Evolutionary conservation across 1,284 basidiomycete genomes (phyloP), one percentile per base, ranked within the genome.

Genomic region (Apiotrichum porosum): DNA sequence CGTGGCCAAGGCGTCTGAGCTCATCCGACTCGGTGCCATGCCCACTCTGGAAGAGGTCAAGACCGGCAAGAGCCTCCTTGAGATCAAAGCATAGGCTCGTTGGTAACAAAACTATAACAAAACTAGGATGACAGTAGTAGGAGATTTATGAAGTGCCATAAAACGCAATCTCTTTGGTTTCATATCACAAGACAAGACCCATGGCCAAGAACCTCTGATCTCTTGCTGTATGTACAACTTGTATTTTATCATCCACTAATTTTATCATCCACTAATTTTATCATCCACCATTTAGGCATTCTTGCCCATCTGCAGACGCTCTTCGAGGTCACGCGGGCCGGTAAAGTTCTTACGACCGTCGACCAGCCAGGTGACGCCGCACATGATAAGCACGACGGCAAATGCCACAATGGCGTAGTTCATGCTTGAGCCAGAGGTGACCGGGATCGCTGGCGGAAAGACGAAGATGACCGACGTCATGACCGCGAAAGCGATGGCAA

Each of bases 1-100:
- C 33, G 86, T 92, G 46, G 79, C 81, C 56, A 86, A 89, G 72
- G 81, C 82, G 4, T 83, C 86, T 15, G 89, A 94, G 72, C 77
- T 97, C 42, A 72, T 95, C 60, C 78, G 86, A 39, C 72, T 88
- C 37, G 83, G 81, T 14, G 76, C 85, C 55, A 93, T 95, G 88
- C 90, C 89, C 4, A 78, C 81, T 14, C 77, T 85, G 3, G 78
- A 81, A 14, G 87, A 91, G 64, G 75, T 97, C 62, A 83, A 78
- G 70, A 61, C 56, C 18, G 79, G 79, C 49, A 78, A 77, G 61
- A 62, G 70, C 52, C 66, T 72, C 31, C 57, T 73, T 31, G 61
- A 68, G 32, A 62, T 72, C 35, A 28, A 44, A 31, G 26, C 26
- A 9, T 48, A 30, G 28, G 18, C 28, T 9, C 5, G 12, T 38